Evolutionary conservation across 2,329 filamentous ascomycete species (phyloP).

Genomic region (Alternaria novae-zelandiae): DNA sequence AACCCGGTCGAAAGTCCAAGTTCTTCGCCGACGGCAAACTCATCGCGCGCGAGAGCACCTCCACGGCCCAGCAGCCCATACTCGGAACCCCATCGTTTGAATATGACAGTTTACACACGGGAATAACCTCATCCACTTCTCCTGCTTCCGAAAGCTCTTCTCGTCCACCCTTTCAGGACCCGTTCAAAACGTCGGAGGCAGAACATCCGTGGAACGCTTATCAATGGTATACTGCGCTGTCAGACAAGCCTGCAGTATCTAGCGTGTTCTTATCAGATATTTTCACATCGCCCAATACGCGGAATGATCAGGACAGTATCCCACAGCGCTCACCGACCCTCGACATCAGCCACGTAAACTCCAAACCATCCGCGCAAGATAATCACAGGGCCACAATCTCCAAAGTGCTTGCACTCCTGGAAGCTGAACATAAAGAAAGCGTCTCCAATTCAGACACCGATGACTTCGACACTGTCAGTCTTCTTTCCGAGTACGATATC

Average conservation of each 20-base stretch:
- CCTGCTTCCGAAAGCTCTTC: neutral
- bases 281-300: neutral
- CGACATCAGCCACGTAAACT: neutral
- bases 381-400: neutral
- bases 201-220: neutral
- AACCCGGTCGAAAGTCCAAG: neutral
- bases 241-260: neutral
- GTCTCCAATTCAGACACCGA: neutral
- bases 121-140: neutral
- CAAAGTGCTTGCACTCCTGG: neutral
- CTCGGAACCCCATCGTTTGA: no score
- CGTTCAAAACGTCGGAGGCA: neutral
- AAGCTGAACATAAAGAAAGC: neutral
- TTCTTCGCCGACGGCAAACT: neutral
- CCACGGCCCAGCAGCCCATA: neutral
- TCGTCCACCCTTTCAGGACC: neutral
- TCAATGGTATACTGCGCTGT: neutral
- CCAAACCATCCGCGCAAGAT: neutral
- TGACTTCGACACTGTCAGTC: neutral
- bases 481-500: neutral
- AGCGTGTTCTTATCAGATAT: neutral
- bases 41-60: neutral
- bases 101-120: no score
- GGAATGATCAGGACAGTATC: neutral
- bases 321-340: neutral